Conservation (phyloP, 352 stramenopile genomes). For the Plasmopara muralis region DNA sequence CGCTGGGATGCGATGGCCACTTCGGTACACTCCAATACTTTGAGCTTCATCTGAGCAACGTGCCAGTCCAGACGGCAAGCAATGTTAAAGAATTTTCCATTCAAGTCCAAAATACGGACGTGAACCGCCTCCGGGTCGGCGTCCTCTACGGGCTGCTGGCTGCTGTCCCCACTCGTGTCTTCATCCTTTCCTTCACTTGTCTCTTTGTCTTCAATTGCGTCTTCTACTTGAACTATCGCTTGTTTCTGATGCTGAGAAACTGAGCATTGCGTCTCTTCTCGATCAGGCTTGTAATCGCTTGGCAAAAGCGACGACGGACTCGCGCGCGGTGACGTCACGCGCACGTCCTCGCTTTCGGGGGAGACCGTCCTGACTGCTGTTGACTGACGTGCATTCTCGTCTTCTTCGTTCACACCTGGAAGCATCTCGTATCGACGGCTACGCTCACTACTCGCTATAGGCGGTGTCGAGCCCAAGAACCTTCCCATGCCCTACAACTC, state of each 20-base stretch:
- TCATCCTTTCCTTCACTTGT: slow-evolving; percentile 9
- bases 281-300: slow-evolving; percentile 20
- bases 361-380: not conserved
- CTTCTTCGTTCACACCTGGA: slow-evolving; percentile 33
- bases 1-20: slow-evolving; percentile 68
- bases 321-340: slow-evolving; percentile 5
- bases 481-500: slow-evolving; percentile 38
- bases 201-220: slow-evolving; percentile 6
- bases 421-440: slow-evolving; percentile 54
- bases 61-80: slow-evolving; percentile 56
- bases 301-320: slow-evolving; percentile 26
- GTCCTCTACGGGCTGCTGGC: slow-evolving; percentile 9
- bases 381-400: slow-evolving; percentile 7
- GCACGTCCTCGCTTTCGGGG: slow-evolving; percentile 1
- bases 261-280: slow-evolving; percentile 17
- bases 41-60: slow-evolving; percentile 56
- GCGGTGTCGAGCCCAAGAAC: slow-evolving; percentile 38
- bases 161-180: slow-evolving; percentile 9
- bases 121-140: slow-evolving; percentile 35
- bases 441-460: slow-evolving; percentile 29
- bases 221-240: slow-evolving; percentile 11
- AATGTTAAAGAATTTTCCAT: slow-evolving; percentile 83
- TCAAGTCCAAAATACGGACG: slow-evolving; percentile 76
- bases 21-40: slow-evolving; percentile 68
- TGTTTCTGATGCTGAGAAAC: slow-evolving; percentile 22